These are phyloP conservation scores for Sugiyamaella xylanicola DNA, from an alignment of 1,139 yeast species.

Conservation along the genomic window DNA sequence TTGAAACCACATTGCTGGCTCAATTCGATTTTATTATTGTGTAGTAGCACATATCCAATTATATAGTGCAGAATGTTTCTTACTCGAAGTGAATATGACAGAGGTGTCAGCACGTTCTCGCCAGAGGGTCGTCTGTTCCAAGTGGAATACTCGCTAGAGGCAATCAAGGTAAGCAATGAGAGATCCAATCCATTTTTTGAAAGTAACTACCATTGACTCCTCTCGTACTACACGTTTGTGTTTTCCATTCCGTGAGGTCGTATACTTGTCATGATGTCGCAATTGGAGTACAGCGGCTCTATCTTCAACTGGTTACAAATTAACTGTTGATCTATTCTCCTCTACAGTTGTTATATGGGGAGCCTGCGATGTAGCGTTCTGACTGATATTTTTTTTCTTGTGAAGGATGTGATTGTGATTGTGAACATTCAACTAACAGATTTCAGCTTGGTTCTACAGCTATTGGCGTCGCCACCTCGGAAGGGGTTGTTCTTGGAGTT, in stretches of 20 bases:
- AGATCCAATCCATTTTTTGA: no score
- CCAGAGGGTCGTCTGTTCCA: conserved; percentile 99
- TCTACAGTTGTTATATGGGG: no score
- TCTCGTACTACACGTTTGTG: no score
- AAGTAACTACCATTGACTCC: no score
- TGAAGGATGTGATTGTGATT: conserved; percentile 13
- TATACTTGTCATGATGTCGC: no score
- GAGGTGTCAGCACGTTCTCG: conserved; percentile 97
- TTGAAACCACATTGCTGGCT: not conserved
- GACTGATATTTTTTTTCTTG: not conserved
- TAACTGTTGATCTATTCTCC: no score
- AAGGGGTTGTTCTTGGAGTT: conserved; percentile 94
- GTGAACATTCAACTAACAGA: not conserved
- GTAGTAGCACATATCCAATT: not conserved
- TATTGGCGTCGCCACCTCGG: conserved; percentile 94
- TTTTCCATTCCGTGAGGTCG: no score
- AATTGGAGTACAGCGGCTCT: no score
- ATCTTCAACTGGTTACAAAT: no score
- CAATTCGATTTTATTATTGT: not conserved
- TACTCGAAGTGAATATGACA: conserved; percentile 98
- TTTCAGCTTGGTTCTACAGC: conserved; percentile 84
- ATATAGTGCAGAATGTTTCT: conserved; percentile 68
- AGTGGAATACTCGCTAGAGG: conserved; percentile 97
- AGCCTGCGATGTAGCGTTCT: no score
- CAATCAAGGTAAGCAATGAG: conserved; percentile 65